Evolutionary conservation across 2,329 filamentous ascomycete species (phyloP).

Genomic region (Chaetomium globosum): DNA sequence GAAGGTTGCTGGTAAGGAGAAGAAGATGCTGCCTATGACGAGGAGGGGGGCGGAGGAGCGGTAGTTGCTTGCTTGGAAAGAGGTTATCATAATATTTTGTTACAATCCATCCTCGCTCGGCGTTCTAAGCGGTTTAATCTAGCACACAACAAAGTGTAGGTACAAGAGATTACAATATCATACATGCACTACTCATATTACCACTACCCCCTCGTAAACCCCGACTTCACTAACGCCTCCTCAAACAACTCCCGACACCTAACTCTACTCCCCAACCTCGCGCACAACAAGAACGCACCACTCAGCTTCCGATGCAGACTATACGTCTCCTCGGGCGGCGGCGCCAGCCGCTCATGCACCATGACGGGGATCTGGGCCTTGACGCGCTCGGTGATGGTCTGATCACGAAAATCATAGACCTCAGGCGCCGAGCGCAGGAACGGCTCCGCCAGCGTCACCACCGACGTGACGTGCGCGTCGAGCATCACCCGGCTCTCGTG

Average conservation of each 20-base stretch:
- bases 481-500: slow-evolving; percentile 84
- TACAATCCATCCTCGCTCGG: not conserved
- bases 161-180: slow-evolving; percentile 20
- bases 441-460: slow-evolving; percentile 89
- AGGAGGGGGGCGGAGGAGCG: slow-evolving; percentile 46
- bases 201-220: slow-evolving; percentile 23
- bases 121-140: not conserved
- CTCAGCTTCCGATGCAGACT: slow-evolving; percentile 92
- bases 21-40: slow-evolving; percentile 68
- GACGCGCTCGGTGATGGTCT: slow-evolving; percentile 95
- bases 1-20: slow-evolving; percentile 85
- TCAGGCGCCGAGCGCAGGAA: slow-evolving; percentile 76
- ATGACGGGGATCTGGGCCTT: slow-evolving; percentile 87
- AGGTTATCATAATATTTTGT: not conserved
- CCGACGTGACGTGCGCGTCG: slow-evolving; percentile 83
- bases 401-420: slow-evolving; percentile 87
- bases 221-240: slow-evolving; percentile 51
- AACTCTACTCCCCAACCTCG: slow-evolving; percentile 79
- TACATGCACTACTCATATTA: not conserved
- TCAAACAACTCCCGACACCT: slow-evolving; percentile 79
- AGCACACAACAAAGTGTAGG: slow-evolving; percentile 1
- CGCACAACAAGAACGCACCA: slow-evolving; percentile 91
- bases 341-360: slow-evolving; percentile 83
- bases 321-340: slow-evolving; percentile 97
- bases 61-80: slow-evolving; percentile 38